These are phyloP conservation scores for Schizophyllum commune DNA, from an alignment of 1,284 basidiomycete species.

Conservation along the genomic window DNA sequence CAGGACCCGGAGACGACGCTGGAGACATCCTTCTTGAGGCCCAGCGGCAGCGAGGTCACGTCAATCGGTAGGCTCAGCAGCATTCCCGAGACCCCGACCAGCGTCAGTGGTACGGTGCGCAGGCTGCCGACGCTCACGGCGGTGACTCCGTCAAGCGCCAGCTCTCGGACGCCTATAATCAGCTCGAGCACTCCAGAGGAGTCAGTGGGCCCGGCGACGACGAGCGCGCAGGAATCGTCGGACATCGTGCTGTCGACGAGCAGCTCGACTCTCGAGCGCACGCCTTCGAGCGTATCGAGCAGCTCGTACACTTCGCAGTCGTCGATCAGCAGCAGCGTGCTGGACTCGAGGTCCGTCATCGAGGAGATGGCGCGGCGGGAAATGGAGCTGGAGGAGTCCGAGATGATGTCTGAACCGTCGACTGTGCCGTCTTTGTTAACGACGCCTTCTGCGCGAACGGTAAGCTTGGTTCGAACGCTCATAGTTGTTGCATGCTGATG, in stretches of 20 bases:
- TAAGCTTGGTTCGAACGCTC: not conserved
- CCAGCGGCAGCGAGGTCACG: constrained; percentile 19
- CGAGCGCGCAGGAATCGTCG: constrained; percentile 2
- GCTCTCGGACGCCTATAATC: constrained; percentile 22
- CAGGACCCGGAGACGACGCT: constrained; percentile 12
- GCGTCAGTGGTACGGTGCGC: constrained; percentile 1
- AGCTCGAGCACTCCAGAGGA: constrained; percentile 19
- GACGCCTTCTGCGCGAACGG: not conserved
- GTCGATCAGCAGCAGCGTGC: constrained; percentile 27
- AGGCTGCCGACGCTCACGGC: constrained; percentile 2
- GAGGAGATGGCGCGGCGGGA: constrained; percentile 12
- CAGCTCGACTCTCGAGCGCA: constrained; percentile 16
- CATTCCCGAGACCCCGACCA: constrained; percentile 9
- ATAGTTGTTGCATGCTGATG: no score
- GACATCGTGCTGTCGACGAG: constrained; percentile 1
- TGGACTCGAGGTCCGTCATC: constrained; percentile 25
- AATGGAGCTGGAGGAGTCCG: not conserved
- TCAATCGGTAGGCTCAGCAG: constrained; percentile 17
- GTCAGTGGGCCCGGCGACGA: constrained; percentile 6
- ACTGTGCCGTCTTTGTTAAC: not conserved
- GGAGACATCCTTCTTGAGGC: constrained; percentile 23
- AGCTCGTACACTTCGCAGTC: constrained; percentile 26
- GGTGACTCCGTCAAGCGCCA: constrained; percentile 1
- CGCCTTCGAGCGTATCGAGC: constrained; percentile 23
- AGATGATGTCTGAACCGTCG: not conserved